Conservation (phyloP, 1,284 basidiomycete genomes). For the Meripilus lineatus region DNA sequence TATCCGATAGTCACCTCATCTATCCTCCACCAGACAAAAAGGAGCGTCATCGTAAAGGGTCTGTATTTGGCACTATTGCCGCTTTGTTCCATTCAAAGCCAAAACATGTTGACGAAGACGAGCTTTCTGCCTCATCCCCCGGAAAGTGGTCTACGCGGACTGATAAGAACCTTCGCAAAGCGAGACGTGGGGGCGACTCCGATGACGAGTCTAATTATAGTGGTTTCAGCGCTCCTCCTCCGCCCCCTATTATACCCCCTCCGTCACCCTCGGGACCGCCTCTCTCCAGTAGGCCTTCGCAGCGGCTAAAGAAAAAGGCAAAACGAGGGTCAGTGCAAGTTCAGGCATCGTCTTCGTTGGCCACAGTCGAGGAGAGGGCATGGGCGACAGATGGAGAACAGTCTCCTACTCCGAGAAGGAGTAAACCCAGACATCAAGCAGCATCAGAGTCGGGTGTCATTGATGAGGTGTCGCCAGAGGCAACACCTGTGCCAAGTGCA, state of each 20-base stretch:
- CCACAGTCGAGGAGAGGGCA: slow-evolving; percentile 18
- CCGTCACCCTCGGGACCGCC: slow-evolving; percentile 8
- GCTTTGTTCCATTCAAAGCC: slow-evolving; percentile 21
- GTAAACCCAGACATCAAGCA: too few relatives aligned
- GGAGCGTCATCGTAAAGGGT: slow-evolving; percentile 16
- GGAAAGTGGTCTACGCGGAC: slow-evolving; percentile 42
- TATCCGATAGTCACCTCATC: slow-evolving; percentile 7
- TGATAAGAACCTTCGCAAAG: slow-evolving; percentile 38
- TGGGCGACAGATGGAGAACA: slow-evolving; percentile 28
- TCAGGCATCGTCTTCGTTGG: slow-evolving; percentile 11
- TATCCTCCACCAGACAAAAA: slow-evolving; percentile 11
- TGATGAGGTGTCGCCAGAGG: too few relatives aligned
- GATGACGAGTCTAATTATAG: slow-evolving; percentile 24
- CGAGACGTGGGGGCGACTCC: slow-evolving; percentile 26
- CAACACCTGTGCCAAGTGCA: too few relatives aligned
- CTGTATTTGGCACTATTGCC: slow-evolving; percentile 23
- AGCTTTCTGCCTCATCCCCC: slow-evolving; percentile 8
- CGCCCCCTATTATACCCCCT: slow-evolving; percentile 3
- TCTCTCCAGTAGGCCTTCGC: slow-evolving; percentile 4
- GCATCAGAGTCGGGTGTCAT: too few relatives aligned
- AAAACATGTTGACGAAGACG: slow-evolving; percentile 10
- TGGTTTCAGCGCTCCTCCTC: slow-evolving; percentile 1
- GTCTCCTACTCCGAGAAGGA: slow-evolving; percentile 8
- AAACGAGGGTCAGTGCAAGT: slow-evolving; percentile 21
- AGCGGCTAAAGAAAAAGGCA: slow-evolving; percentile 19